Base-by-base conservation (phyloP, 306 rosid genomes). In the Mimosa pudica region DNA sequence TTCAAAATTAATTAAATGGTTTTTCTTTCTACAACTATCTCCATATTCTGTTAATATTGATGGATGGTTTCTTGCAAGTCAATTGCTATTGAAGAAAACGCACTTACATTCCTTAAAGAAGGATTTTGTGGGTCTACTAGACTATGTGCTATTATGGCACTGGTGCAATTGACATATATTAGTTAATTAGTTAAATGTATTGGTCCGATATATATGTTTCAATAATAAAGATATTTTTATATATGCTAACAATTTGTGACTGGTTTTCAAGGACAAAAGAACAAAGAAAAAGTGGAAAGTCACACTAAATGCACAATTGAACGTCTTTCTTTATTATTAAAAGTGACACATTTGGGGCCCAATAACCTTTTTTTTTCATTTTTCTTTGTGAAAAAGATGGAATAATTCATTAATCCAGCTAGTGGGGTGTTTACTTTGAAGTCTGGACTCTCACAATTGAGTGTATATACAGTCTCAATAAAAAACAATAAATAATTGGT, bases 301-400 rank as follows among this genome's bases (percentile, higher is more conserved):
- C 62, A 57, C 32, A 57, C 4, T 9, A 24, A 3, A n/a, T 4
- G 7, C 58, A 52, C 20, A n/a, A 38, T 38, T 10, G 8, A 17
- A 55, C 62, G 18, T 55, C 62, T 17, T 55, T 24, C 62, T 55
- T 6, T 55, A 55, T 24, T 1, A 55, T 20, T 55, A 55, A 55
- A 55, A 55, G 30, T 55, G 61, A 17, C 24, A 54, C 61, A 54
- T 54, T 54, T 54, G 61, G 61, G 61, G n/a, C 61, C 61, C 61
- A 6, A n/a, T 3, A 2, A 17, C 24, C 61, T 54, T 54, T 54
- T 57, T n/a, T 51, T 13, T 49, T 11, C 14, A 14, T 49, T 51
- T 57, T n/a, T n/a, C 63, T 18, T 57, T 7, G 63, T 57, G 33
- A 8, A n/a, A 57, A 57, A 18, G 12, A n/a, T 18, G 32, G 30